phyloP scores from a whole-genome alignment of 2,329 filamentous ascomycete genomes.

The Shiraia bambusicola region DNA sequence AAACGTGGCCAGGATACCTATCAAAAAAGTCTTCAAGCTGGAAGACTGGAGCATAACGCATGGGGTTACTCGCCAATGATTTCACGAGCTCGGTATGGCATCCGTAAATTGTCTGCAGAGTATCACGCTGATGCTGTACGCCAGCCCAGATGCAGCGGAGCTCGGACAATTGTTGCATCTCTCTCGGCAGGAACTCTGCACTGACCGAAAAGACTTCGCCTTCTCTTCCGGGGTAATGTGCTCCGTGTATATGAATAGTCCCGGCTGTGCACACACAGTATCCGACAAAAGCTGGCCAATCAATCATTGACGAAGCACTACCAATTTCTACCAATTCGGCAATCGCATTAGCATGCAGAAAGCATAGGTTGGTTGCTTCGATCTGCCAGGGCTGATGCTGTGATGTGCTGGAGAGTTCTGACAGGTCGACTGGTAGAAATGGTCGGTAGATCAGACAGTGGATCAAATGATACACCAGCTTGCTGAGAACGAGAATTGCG shows the following conservation, averaged over 20 bases:
- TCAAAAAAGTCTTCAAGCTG: constrained; percentile 88
- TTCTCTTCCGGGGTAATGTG: constrained; percentile 70
- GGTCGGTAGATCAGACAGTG: constrained; percentile 86
- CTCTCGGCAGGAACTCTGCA: constrained; percentile 70
- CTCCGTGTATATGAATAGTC: constrained; percentile 84
- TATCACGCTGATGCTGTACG: constrained; percentile 77
- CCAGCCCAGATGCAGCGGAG: constrained; percentile 74
- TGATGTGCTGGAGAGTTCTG: constrained; percentile 74
- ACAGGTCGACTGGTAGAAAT: constrained; percentile 80
- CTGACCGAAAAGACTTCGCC: constrained; percentile 64
- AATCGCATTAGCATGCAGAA: constrained; percentile 82
- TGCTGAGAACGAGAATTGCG: constrained; percentile 76
- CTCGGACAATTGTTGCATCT: constrained; percentile 78
- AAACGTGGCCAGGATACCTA: constrained; percentile 69
- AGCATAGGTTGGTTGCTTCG: constrained; percentile 85
- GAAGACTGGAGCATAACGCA: constrained; percentile 76
- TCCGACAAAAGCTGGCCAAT: constrained; percentile 84
- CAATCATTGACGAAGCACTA: constrained; percentile 70
- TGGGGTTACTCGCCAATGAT: constrained; percentile 65
- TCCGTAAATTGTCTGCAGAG: constrained; percentile 73
- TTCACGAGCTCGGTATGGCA: constrained; percentile 82
- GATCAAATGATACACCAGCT: constrained; percentile 82
- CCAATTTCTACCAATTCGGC: constrained; percentile 79
- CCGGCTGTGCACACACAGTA: constrained; percentile 86
- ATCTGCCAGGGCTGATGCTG: constrained; percentile 94